These are phyloP conservation scores for Chaetomium globosum DNA, from an alignment of 2,329 filamentous ascomycete genomes.

Conservation along the genomic window DNA sequence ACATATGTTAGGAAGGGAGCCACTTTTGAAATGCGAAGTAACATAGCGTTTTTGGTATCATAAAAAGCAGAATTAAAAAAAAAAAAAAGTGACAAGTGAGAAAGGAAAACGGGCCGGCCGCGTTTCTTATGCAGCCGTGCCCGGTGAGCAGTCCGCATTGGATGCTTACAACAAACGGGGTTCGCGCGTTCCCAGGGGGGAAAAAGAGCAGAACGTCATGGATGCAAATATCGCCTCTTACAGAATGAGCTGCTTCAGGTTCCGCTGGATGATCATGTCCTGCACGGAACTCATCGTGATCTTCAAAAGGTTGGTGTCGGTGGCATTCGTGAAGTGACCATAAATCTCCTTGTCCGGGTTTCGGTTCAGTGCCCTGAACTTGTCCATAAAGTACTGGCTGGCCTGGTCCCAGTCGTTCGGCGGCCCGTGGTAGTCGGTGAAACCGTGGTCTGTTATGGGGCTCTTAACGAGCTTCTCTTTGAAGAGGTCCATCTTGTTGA, in stretches of 20 bases:
- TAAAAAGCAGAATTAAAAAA: constrained; percentile 14
- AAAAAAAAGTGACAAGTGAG: background rate
- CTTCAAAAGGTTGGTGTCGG: constrained; percentile 74
- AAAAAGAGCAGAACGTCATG: background rate
- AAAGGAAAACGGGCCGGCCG: background rate
- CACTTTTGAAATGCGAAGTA: background rate
- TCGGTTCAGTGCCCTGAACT: constrained; percentile 75
- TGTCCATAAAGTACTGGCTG: constrained; percentile 79
- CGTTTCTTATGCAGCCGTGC: constrained; percentile 5
- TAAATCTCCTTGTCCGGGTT: constrained; percentile 66
- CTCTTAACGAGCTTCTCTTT: constrained; percentile 72
- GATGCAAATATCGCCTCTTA: constrained; percentile 45
- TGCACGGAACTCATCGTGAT: constrained; percentile 85
- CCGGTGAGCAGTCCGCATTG: constrained; percentile 11
- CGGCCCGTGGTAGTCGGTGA: constrained; percentile 76
- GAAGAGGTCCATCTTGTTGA: constrained; percentile 88
- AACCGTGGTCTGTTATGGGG: constrained; percentile 72
- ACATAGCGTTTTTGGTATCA: constrained; percentile 16
- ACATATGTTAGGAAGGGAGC: constrained; percentile 19
- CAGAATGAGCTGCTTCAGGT: constrained; percentile 76
- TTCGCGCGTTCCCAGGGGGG: background rate
- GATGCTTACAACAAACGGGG: constrained; percentile 20
- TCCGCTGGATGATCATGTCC: constrained; percentile 85
- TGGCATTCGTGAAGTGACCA: constrained; percentile 64
- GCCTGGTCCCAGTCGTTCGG: constrained; percentile 72